Evolutionary conservation across 352 stramenopile genomes (phyloP).

Genomic region (Globisporangium splendens): DNA sequence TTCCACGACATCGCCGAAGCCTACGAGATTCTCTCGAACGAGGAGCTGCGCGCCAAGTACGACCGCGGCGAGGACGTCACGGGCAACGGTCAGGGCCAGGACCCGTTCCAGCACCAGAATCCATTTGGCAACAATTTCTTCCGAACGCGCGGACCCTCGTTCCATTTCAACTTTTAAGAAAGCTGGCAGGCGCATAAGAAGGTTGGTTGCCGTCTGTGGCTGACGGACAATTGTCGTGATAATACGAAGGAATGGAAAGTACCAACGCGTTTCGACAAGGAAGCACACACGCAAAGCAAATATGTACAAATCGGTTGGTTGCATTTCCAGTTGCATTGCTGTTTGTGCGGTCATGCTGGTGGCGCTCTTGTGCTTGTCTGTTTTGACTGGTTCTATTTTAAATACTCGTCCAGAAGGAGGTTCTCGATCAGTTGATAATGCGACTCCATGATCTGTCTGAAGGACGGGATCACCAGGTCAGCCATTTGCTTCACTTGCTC

Average conservation of each 20-base stretch:
- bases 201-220: too few relatives aligned
- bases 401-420: constrained; percentile 9
- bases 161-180: constrained; percentile 71
- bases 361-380: too few relatives aligned
- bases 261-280: too few relatives aligned
- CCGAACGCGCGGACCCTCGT: constrained; percentile 59
- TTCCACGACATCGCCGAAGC: constrained; percentile 96
- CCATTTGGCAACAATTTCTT: constrained; percentile 73
- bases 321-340: too few relatives aligned
- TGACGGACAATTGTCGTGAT: too few relatives aligned
- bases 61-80: constrained; percentile 93
- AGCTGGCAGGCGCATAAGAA: too few relatives aligned
- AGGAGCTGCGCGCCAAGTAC: constrained; percentile 93
- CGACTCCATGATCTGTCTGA: neutral
- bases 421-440: constrained; percentile 19
- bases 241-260: too few relatives aligned
- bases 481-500: constrained; percentile 1
- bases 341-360: too few relatives aligned
- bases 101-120: constrained; percentile 36
- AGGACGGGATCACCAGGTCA: constrained; percentile 8
- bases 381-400: too few relatives aligned
- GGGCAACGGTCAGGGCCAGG: constrained; percentile 49
- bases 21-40: constrained; percentile 95
- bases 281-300: too few relatives aligned
- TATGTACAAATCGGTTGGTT: too few relatives aligned